Conservation (phyloP, 495 filamentous ascomycete species). For the Penicillium alfredii region DNA sequence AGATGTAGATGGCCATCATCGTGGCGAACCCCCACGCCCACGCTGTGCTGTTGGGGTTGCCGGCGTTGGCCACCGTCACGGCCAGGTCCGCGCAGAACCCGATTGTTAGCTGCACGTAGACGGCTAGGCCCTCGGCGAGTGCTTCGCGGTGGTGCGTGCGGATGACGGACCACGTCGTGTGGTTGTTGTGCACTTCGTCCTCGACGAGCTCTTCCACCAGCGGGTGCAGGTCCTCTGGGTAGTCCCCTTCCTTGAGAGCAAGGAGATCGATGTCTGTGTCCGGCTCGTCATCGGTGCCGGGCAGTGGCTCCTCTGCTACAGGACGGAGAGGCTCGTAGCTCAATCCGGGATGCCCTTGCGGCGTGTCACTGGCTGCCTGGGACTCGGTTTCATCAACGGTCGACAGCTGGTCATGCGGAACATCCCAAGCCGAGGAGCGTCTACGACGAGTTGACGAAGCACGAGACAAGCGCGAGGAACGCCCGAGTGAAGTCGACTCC, state of each 20-base stretch:
- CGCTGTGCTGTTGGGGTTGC: constrained; percentile 43
- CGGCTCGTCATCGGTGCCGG: constrained; percentile 2
- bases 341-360: constrained; percentile 5
- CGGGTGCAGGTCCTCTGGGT: constrained; percentile 38
- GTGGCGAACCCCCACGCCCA: constrained; percentile 53
- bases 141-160: constrained; percentile 46
- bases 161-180: constrained; percentile 49
- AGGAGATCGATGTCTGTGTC: constrained; percentile 15
- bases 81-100: constrained; percentile 45
- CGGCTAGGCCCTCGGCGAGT: constrained; percentile 46
- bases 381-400: constrained; percentile 22
- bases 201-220: constrained; percentile 37
- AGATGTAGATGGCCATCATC: constrained; percentile 55
- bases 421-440: constrained; percentile 20
- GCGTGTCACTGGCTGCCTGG: constrained; percentile 9
- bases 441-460: constrained; percentile 21
- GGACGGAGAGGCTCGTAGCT: constrained; percentile 18
- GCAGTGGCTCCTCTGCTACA: constrained; percentile 15
- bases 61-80: constrained; percentile 37
- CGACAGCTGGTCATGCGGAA: constrained; percentile 17
- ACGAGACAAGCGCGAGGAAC: constrained; percentile 23
- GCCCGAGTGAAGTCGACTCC: constrained; percentile 14
- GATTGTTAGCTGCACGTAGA: constrained; percentile 38
- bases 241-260: constrained; percentile 19
- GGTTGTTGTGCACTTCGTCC: constrained; percentile 43